These are phyloP conservation scores for Trichoderma breve DNA, from an alignment of 2,329 filamentous ascomycete species.

Conservation along the genomic window DNA sequence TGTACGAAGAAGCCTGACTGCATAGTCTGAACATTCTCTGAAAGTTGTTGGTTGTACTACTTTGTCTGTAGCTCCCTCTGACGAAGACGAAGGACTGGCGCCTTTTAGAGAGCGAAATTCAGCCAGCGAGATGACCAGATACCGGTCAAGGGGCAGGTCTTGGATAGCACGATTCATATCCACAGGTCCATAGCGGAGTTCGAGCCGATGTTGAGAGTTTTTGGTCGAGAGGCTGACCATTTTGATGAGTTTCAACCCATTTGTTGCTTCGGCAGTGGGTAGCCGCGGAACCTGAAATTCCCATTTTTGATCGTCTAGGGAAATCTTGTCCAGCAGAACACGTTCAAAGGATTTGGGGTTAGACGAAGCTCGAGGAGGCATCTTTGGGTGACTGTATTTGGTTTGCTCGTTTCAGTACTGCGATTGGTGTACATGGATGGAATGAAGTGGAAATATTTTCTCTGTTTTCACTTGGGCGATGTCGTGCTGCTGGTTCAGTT, in stretches of 20 bases:
- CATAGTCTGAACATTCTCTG: conserved; percentile 38
- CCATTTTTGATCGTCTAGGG: conserved; percentile 11
- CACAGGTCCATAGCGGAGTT: conserved; percentile 28
- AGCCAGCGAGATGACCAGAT: conserved; percentile 36
- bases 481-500: not conserved
- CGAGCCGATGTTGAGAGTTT: conserved; percentile 26
- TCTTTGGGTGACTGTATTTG: not conserved
- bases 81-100: not conserved
- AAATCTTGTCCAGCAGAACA: conserved; percentile 6
- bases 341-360: not conserved
- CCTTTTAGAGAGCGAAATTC: conserved; percentile 32
- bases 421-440: not conserved
- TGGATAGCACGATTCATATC: conserved; percentile 34
- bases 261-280: conserved; percentile 1
- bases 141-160: conserved; percentile 29
- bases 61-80: not conserved
- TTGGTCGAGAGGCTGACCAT: conserved; percentile 16
- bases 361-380: conserved; percentile 5
- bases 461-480: not conserved
- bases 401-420: not conserved
- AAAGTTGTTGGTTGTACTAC: conserved; percentile 28
- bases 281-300: conserved; percentile 5
- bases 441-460: not conserved
- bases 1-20: conserved; percentile 33
- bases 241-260: conserved; percentile 14